These are phyloP conservation scores for Leccinum variicolor DNA, from an alignment of 768 basidiomycete genomes.

Conservation along the genomic window DNA sequence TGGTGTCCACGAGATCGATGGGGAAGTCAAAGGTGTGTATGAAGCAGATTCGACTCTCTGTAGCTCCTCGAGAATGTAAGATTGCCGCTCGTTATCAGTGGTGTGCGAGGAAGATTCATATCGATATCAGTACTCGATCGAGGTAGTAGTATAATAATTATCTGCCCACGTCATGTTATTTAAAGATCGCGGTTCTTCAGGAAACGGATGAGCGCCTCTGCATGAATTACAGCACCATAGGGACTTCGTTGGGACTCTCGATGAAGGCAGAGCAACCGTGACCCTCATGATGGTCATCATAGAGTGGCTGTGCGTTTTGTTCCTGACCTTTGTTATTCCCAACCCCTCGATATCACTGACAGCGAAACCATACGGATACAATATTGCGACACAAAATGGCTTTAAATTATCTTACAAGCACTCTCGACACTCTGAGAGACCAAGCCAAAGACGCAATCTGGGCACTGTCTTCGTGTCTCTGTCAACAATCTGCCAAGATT, in stretches of 20 bases:
- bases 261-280: neutral
- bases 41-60: neutral
- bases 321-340: neutral
- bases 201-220: neutral
- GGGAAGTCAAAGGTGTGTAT: neutral
- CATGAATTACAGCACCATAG: neutral
- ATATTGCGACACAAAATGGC: conserved; percentile 23
- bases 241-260: neutral
- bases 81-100: neutral
- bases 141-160: neutral
- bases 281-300: too few species aligned
- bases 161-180: conserved; percentile 1
- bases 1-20: neutral
- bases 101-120: conserved; percentile 27
- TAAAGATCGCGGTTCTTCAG: conserved; percentile 8
- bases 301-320: conserved; percentile 12
- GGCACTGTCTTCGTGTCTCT: conserved; percentile 78
- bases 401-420: conserved; percentile 33
- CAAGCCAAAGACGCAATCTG: conserved; percentile 80
- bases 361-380: neutral
- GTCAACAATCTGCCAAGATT: conserved; percentile 77
- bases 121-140: conserved; percentile 23
- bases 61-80: neutral
- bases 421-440: conserved; percentile 60
- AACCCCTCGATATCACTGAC: neutral